Evolutionary conservation across 2,329 filamentous ascomycete species (phyloP), one percentile per base, ranked within the genome.

Genomic region (Alternaria sp.): DNA sequence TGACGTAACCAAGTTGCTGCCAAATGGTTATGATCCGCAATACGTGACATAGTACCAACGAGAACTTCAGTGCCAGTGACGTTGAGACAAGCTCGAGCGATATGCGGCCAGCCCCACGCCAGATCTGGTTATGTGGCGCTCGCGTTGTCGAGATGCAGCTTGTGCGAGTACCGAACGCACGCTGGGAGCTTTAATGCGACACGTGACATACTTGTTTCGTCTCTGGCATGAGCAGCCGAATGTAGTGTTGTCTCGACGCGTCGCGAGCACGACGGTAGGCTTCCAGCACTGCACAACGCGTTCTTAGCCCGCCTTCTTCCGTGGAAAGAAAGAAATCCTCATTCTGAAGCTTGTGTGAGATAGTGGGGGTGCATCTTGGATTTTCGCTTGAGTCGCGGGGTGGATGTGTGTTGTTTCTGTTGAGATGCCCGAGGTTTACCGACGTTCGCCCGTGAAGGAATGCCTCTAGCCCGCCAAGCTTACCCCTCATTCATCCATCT

Each of bases 401-500:
- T 7, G 4, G 5, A 42, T 1, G 12, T 7, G 8, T 38, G 32
- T 16, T 43, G 38, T 51, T 36, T 52, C 16, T 24, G 46, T 43
- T 52, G 12, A n/a, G 30, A 32, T 9, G 3, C 41, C 38, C 47
- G 32, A 36, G 38, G 30, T 32, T 39, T 42, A 24, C 32, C 42
- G 24, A 44, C 8, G 14, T 44, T 44, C 24, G 42, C 42, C 46
- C 46, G 20, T 26, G 30, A 36, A 36, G 20, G 46, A 49, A 38
- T 32, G 46, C 46, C 16, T 36, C 6, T 49, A 20, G 16, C 24
- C n/a, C n/a, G 54, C 54, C 48, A 57, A 53, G 54, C 32, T 48
- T 57, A 43, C 54, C 54, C 54, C 54, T 57, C 54, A 57, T 16
- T 28, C 11, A 41, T 39, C 34, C 30, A 57, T 46, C n/a, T 44